Base-by-base conservation (phyloP, 2,329 filamentous ascomycete genomes). In the Cercospora sp. region DNA sequence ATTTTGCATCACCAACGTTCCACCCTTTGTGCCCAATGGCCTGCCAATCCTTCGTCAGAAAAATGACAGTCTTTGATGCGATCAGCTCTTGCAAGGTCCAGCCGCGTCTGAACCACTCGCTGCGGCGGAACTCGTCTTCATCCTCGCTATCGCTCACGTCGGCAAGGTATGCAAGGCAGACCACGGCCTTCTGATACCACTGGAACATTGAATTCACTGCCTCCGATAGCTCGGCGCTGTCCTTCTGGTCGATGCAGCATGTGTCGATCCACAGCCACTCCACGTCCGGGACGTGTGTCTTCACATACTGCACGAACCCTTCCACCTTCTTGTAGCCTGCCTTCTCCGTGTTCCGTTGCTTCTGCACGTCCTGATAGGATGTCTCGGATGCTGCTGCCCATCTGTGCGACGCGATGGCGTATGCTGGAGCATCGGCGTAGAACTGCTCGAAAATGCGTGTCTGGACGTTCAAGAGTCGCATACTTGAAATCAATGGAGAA, bases 221-320 rank as follows among this genome's bases (percentile, higher is more conserved):
- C n/a, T 40, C 37, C 13, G 37, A 40, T 40, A 40, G 37, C 37
- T 40, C 37, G 1, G 37, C 37, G 13, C 6, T 40, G 37, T 40
- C 2, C 37, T 40, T 40, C 13, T n/a, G 13, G 37, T 40, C 37
- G 37, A 40, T 40, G 37, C 37, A 40, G 37, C 37, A 40, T 40
- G 37, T 40, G 37, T 40, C 37, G 13, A 40, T 40, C 37, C 37
- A 40, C 37, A 40, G 37, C 37, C 37, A 40, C 37, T 65, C 55
- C 61, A 34, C 1, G 87, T 40, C 37, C 2, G 37, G 37, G 37
- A 40, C 37, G n/a, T 40, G 13, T 40, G 13, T 7, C 37, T 40
- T 40, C 37, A 40, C 13, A 40, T 40, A 40, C 37, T 40, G 37
- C 37, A 40, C 37, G 37, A n/a, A 40, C 37, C 37, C 37, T 40